Conservation (phyloP, 1,284 basidiomycete genomes). For the Rhodotorula sp. region DNA sequence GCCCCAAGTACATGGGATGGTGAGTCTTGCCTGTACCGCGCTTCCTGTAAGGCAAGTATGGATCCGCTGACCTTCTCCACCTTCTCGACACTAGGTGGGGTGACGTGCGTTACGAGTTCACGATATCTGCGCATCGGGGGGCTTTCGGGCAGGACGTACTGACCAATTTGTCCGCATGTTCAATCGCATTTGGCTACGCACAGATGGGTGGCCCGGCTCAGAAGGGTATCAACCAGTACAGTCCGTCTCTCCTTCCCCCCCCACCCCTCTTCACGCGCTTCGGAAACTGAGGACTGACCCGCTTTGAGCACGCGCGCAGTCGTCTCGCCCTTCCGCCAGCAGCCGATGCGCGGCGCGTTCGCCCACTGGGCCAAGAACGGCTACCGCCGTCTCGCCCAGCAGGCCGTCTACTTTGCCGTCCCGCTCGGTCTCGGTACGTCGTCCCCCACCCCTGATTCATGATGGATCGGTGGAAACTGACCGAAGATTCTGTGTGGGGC, state of each 20-base stretch:
- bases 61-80: neutral
- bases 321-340: slow-evolving; percentile 75
- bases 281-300: neutral
- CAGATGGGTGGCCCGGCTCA: slow-evolving; percentile 60
- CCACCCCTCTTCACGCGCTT: neutral
- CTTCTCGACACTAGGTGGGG: neutral
- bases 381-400: slow-evolving; percentile 69
- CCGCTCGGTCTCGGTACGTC: slow-evolving; percentile 74
- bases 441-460: neutral
- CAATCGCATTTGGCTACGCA: too few relatives aligned
- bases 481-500: too few relatives aligned
- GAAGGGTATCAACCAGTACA: slow-evolving; percentile 75
- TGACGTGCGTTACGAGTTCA: slow-evolving; percentile 50
- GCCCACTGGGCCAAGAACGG: slow-evolving; percentile 82
- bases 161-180: slow-evolving; percentile 46
- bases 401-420: slow-evolving; percentile 74
- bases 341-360: slow-evolving; percentile 68
- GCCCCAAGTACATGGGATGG: slow-evolving; percentile 68
- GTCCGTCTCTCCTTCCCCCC: slow-evolving; percentile 56
- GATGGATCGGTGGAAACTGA: neutral
- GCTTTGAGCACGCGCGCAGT: slow-evolving; percentile 53
- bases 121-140: neutral
- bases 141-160: neutral
- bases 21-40: too few relatives aligned
- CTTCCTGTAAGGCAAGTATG: neutral